A percentile compares a stretch with the other conserved stretches of the same genome.
Evolutionary conservation across 2,329 filamentous ascomycete species (phyloP).

Genomic region (Orbilia blumenaviensis): DNA sequence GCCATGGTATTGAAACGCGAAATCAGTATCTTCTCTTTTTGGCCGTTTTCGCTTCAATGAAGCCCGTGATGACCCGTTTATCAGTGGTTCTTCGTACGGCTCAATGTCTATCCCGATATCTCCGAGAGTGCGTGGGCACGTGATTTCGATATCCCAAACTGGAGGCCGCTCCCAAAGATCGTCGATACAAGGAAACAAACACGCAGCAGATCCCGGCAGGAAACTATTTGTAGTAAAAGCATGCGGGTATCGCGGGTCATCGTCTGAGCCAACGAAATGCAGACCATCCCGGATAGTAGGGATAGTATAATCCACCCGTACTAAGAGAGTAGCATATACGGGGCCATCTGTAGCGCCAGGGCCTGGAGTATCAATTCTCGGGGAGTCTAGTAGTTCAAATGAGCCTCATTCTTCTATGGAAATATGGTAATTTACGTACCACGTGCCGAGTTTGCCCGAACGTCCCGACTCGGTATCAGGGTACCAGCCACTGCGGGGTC

Average conservation of each 20-base stretch:
- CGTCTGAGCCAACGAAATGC: conserved; percentile 87
- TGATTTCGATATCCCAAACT: conserved; percentile 84
- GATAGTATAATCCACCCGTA: conserved; percentile 80
- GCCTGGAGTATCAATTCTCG: conserved; percentile 60
- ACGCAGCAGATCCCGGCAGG: conserved; percentile 80
- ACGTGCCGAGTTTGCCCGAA: conserved; percentile 30
- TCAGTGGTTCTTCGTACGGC: conserved; percentile 47
- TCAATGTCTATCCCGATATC: conserved; percentile 66
- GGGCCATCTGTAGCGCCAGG: conserved; percentile 60
- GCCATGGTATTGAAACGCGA: conserved; percentile 66
- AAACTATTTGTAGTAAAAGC: conserved; percentile 85
- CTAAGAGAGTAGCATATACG: conserved; percentile 68
- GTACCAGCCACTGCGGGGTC: conserved; percentile 46
- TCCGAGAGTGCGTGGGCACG: conserved; percentile 83
- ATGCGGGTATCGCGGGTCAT: conserved; percentile 86
- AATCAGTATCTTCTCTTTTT: conserved; percentile 58
- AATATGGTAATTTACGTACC: conserved; percentile 4
- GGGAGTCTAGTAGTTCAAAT: conserved; percentile 55
- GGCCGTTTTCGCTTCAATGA: conserved; percentile 58
- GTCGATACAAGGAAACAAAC: conserved; percentile 92
- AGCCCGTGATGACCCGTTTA: conserved; percentile 32
- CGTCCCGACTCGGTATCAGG: conserved; percentile 24
- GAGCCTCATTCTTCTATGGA: not conserved
- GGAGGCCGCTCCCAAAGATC: conserved; percentile 80
- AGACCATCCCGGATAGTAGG: conserved; percentile 82